phyloP scores from a whole-genome alignment of 345 rosid species.

The Hibiscus trionum region DNA sequence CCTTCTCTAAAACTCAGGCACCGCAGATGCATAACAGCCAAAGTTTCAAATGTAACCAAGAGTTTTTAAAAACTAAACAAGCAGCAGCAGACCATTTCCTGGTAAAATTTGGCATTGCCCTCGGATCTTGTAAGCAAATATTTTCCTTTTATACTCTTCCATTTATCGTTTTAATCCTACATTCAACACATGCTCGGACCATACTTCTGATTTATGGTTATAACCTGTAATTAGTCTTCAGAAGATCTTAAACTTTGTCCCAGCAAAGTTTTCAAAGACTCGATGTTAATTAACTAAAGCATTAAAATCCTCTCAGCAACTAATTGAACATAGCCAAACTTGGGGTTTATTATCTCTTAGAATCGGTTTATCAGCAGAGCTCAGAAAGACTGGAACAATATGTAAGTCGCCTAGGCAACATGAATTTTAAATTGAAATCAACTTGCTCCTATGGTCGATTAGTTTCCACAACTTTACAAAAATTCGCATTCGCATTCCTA shows the following conservation, averaged over 20 bases:
- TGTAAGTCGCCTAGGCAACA: neutral
- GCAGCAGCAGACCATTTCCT: neutral
- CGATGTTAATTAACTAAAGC: neutral
- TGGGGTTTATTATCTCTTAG: neutral
- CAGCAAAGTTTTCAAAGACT: neutral
- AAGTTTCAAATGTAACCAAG: neutral
- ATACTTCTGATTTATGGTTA: neutral
- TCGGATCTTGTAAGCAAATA: neutral
- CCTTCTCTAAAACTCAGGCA: neutral
- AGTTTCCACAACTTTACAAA: neutral
- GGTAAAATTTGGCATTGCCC: neutral
- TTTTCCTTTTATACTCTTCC: too few species aligned
- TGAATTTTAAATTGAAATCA: neutral
- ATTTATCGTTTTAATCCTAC: neutral
- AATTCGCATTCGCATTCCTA: neutral
- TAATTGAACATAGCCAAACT: neutral
- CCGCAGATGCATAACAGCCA: neutral
- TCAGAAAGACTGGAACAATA: neutral
- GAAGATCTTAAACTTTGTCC: neutral
- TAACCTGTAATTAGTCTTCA: neutral
- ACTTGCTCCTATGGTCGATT: neutral
- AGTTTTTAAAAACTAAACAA: neutral
- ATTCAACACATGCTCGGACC: neutral
- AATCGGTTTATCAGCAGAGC: neutral
- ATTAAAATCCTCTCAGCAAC: neutral